phyloP scores from a whole-genome alignment of 1,284 basidiomycete genomes.

The Xanthoconium separans region DNA sequence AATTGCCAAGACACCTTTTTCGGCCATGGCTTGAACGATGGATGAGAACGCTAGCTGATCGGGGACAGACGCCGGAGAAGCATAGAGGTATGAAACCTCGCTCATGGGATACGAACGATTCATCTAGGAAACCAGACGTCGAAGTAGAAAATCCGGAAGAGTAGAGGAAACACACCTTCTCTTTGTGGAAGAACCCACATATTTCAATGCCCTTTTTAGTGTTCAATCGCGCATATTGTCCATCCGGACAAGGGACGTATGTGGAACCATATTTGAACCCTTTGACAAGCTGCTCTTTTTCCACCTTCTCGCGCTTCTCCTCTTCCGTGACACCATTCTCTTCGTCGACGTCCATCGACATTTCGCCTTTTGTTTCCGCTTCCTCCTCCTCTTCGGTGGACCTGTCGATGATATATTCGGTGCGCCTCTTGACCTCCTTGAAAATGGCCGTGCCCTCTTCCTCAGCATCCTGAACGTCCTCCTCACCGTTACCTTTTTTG shows the following conservation, averaged over 20 bases:
- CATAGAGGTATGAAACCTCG: constrained; percentile 89
- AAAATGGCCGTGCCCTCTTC: constrained; percentile 41
- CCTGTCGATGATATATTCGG: constrained; percentile 56
- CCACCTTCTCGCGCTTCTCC: constrained; percentile 49
- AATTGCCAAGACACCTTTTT: constrained; percentile 69
- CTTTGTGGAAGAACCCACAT: constrained; percentile 74
- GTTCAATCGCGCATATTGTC: constrained; percentile 66
- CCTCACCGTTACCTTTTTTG: constrained; percentile 21
- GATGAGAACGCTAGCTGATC: constrained; percentile 87
- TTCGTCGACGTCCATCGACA: constrained; percentile 30
- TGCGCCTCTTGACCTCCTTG: constrained; percentile 55
- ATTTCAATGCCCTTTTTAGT: constrained; percentile 87
- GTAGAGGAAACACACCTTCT: constrained; percentile 49
- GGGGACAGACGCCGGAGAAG: constrained; percentile 61
- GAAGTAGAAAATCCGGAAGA: background rate
- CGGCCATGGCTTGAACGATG: constrained; percentile 78
- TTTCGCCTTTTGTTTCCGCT: constrained; percentile 8
- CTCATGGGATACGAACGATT: constrained; percentile 81
- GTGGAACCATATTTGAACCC: constrained; percentile 94
- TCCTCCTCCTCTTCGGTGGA: constrained; percentile 27
- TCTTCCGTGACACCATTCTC: constrained; percentile 34
- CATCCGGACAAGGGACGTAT: constrained; percentile 83
- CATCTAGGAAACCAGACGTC: constrained; percentile 48
- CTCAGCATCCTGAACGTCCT: constrained; percentile 32
- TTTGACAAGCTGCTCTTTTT: constrained; percentile 72